Evolutionary conservation across 1,284 basidiomycete genomes (phyloP), one percentile per base, ranked within the genome.

Genomic region (Macrocystidia cucumis): DNA sequence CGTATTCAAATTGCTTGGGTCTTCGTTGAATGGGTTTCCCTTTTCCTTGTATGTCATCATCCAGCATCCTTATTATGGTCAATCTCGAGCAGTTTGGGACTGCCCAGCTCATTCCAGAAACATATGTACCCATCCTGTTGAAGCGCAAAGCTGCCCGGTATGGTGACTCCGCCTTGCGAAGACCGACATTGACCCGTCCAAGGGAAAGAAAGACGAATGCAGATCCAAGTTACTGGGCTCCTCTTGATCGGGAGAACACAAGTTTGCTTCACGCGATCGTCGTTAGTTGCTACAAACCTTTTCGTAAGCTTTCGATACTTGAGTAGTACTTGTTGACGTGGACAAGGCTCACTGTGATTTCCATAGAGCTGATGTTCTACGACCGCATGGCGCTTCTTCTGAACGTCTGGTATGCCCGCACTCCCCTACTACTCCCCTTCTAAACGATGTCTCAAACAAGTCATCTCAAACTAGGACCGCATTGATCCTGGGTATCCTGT

Each of bases 301-400:
- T 93, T 54, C 63, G 86, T 89, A 52, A 40, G 84, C 61, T n/a
- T 16, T 23, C 9, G 4, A 13, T 18, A 1, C n/a, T n/a, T n/a
- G n/a, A n/a, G n/a, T n/a, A n/a, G n/a, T n/a, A n/a, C n/a, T n/a
- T n/a, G n/a, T n/a, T n/a, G n/a, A n/a, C n/a, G n/a, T n/a, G n/a
- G n/a, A n/a, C n/a, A n/a, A n/a, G n/a, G n/a, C n/a, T n/a, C n/a
- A n/a, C n/a, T n/a, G n/a, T n/a, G 38, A 24, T 9, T 11, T 16
- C 11, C 39, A 19, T 49, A 88, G 82, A 85, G 50, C 65, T 91
- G 3, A 54, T 89, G 3, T 26, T 72, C 0, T 72, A 67, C 26
- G 86, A 91, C 44, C 67, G 72, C 14, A 91, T 91, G 86, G 80
- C 80, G 0, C 62, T 89, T 2, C 57, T 82, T 4, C 62, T 91